Evolutionary conservation across 176 grass and related monocot species (phyloP).

Genomic region (Oryza officinalis): DNA sequence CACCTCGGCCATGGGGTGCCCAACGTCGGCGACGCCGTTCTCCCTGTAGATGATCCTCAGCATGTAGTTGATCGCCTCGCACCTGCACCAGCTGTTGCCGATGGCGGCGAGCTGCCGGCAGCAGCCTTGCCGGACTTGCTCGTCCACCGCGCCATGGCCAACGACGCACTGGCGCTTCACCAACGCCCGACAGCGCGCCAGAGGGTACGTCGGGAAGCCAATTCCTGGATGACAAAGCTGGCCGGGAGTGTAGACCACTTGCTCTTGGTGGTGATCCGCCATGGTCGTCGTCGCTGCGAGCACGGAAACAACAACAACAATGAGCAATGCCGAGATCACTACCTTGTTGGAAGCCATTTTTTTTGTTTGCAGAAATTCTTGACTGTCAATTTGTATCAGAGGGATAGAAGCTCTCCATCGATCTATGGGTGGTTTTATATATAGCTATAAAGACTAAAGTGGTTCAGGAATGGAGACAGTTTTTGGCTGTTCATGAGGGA

Average conservation of each 20-base stretch:
- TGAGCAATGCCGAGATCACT: background rate
- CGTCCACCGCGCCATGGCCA: background rate
- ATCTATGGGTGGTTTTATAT: too few species aligned
- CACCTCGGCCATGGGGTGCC: background rate
- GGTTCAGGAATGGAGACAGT: too few species aligned
- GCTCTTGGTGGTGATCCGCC: background rate
- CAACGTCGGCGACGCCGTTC: background rate
- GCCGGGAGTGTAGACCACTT: background rate
- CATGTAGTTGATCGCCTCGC: background rate
- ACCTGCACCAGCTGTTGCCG: background rate
- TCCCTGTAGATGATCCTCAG: background rate
- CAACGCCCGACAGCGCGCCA: background rate
- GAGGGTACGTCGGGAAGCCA: background rate
- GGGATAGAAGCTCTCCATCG: too few species aligned
- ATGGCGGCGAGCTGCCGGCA: conserved; percentile 14
- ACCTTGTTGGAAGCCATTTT: background rate
- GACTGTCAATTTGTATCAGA: too few species aligned
- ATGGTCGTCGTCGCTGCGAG: background rate
- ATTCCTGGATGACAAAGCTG: background rate
- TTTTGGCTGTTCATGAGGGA: too few species aligned
- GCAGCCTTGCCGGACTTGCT: background rate
- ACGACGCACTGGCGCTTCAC: background rate
- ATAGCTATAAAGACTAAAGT: too few species aligned
- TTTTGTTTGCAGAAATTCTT: too few species aligned
- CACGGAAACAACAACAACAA: background rate